phyloP scores from a whole-genome alignment of 1,284 basidiomycete genomes.

The Trametes hirsuta region DNA sequence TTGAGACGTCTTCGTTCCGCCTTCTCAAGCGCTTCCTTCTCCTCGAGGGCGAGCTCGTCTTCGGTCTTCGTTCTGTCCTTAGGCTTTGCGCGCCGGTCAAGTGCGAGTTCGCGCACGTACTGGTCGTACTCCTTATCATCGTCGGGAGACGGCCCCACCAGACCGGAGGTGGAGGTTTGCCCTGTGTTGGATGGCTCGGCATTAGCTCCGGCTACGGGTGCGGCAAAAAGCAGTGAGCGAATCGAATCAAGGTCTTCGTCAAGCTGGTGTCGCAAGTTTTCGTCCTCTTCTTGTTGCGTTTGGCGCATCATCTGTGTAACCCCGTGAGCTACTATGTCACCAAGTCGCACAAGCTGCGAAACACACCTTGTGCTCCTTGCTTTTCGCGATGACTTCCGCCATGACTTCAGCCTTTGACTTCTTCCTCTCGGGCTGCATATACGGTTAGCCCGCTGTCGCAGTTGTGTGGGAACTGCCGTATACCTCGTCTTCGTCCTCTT shows the following conservation, averaged over 20 bases:
- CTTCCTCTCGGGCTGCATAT: constrained; percentile 72
- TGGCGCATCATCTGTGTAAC: constrained; percentile 76
- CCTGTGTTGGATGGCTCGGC: background rate
- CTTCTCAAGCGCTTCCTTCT: constrained; percentile 85
- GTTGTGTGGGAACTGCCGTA: background rate
- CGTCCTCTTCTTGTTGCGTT: constrained; percentile 85
- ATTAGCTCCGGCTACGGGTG: constrained; percentile 43
- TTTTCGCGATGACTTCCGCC: constrained; percentile 97
- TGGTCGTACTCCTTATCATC: constrained; percentile 80
- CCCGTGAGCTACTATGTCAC: background rate
- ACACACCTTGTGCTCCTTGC: constrained; percentile 88
- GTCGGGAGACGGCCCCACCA: constrained; percentile 7
- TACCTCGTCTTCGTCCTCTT: constrained; percentile 55
- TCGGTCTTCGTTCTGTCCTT: constrained; percentile 97
- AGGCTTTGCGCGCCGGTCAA: constrained; percentile 92
- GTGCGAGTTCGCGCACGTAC: constrained; percentile 90
- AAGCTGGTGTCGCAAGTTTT: constrained; percentile 85
- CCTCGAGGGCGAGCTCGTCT: constrained; percentile 89
- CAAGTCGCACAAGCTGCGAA: background rate
- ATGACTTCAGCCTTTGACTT: constrained; percentile 97
- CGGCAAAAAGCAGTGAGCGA: constrained; percentile 73
- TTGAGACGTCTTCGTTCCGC: constrained; percentile 81
- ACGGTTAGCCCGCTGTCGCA: background rate
- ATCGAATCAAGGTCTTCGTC: constrained; percentile 90
- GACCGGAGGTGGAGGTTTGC: background rate